phyloP scores from a whole-genome alignment of 148 eudicot genomes.

The Rhododendron griersonianum region DNA sequence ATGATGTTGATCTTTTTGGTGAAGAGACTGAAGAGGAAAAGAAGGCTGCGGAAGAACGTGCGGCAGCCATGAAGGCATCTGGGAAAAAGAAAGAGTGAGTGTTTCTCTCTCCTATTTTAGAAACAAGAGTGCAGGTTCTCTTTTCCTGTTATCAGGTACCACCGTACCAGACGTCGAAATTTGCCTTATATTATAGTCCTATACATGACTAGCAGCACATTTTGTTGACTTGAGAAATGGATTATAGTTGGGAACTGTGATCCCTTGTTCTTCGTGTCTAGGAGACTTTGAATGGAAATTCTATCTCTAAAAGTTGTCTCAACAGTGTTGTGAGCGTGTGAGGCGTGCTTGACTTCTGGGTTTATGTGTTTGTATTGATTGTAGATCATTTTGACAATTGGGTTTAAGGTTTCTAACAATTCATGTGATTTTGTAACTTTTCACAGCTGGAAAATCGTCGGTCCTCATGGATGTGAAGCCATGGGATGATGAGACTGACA shows the following conservation, averaged over 20 bases:
- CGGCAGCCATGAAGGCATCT: constrained; percentile 67
- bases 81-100: constrained; percentile 80
- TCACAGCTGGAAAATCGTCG: constrained; percentile 82
- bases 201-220: not conserved
- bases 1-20: constrained; percentile 87
- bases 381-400: not conserved
- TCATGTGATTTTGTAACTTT: not conserved
- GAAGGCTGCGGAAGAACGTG: constrained; percentile 79
- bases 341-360: not conserved
- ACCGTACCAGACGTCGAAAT: not conserved
- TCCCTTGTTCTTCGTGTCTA: not conserved
- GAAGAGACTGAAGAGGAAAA: constrained; percentile 99
- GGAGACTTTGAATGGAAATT: not conserved
- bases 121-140: not conserved
- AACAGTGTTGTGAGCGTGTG: not conserved
- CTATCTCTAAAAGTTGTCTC: not conserved
- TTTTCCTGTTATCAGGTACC: not conserved
- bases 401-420: not conserved
- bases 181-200: not conserved
- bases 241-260: not conserved
- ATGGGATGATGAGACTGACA: constrained; percentile 99
- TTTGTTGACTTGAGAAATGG: not conserved
- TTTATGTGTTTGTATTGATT: not conserved
- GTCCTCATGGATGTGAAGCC: constrained; percentile 84
- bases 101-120: not conserved